Evolutionary conservation across 331 rosid species (phyloP).

Genomic region (Acacia pycnantha): DNA sequence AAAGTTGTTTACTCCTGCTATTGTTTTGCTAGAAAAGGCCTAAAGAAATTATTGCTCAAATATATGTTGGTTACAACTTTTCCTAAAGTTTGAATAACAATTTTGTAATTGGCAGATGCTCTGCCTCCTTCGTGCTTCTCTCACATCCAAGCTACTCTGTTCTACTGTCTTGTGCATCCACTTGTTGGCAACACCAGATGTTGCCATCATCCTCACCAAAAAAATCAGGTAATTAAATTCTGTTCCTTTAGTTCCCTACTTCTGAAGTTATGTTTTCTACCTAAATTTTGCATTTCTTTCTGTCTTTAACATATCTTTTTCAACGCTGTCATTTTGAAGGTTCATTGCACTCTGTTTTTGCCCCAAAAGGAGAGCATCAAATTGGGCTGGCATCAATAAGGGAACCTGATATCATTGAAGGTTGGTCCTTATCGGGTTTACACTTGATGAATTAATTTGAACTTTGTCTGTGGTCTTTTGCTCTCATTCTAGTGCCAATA

Average conservation of each 20-base stretch:
- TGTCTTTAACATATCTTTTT: not conserved
- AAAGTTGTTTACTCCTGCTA: no score
- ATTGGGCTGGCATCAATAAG: slow-evolving; percentile 6
- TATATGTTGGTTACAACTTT: not conserved
- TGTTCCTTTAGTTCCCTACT: not conserved
- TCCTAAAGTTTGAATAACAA: not conserved
- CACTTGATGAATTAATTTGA: not conserved
- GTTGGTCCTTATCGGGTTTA: slow-evolving; percentile 22
- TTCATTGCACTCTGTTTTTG: slow-evolving; percentile 4
- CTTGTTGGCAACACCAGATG: not conserved
- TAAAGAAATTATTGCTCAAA: not conserved
- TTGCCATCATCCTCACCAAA: slow-evolving; percentile 11
- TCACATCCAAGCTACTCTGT: not conserved
- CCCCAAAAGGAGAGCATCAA: slow-evolving; percentile 10
- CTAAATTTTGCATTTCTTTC: not conserved
- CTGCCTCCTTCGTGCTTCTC: not conserved
- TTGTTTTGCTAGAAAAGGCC: not conserved
- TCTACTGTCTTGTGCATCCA: not conserved
- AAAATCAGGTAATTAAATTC: slow-evolving; percentile 6
- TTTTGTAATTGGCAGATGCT: slow-evolving; percentile 31
- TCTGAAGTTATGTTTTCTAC: not conserved
- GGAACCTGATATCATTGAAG: slow-evolving; percentile 18
- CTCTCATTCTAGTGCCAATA: not conserved
- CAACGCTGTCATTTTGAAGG: slow-evolving; percentile 23
- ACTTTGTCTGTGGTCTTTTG: not conserved